Conservation (phyloP, 2,329 filamentous ascomycete species). For the Eurotiales sp. region DNA sequence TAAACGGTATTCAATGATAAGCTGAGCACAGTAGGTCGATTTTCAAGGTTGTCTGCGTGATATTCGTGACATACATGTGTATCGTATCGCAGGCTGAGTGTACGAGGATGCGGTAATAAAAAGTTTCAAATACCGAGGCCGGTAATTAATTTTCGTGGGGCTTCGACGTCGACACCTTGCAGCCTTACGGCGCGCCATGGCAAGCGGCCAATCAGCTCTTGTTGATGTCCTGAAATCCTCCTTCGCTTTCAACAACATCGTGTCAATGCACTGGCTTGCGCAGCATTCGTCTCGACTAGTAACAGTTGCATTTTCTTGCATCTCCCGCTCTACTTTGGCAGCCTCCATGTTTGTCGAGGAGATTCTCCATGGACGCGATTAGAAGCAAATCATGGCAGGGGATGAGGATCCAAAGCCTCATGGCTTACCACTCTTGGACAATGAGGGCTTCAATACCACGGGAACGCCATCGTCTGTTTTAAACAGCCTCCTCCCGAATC, state of each 20-base stretch:
- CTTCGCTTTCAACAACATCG: background rate
- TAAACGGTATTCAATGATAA: too few relatives aligned
- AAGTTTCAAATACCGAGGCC: background rate
- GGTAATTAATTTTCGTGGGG: background rate
- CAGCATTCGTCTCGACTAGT: background rate
- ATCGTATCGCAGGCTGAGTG: too few relatives aligned
- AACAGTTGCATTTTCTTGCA: background rate
- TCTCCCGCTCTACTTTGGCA: too few relatives aligned
- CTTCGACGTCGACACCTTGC: background rate
- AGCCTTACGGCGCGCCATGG: background rate
- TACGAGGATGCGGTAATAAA: background rate
- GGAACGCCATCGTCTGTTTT: slow-evolving; percentile 67
- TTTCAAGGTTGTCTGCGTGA: too few relatives aligned
- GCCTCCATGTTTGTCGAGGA: background rate
- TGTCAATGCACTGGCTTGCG: background rate
- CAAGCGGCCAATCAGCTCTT: background rate
- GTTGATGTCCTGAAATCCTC: background rate
- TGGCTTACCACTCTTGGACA: slow-evolving; percentile 16
- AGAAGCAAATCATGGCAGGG: slow-evolving; percentile 22
- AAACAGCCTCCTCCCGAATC: slow-evolving; percentile 81
- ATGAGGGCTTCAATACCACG: slow-evolving; percentile 19
- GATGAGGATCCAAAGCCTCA: slow-evolving; percentile 19
- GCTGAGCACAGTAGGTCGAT: too few relatives aligned
- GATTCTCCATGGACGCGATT: slow-evolving; percentile 10
- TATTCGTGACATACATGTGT: too few relatives aligned